These are phyloP conservation scores for Mortierella sp. DNA, from an alignment of 371 early-diverging fungal species.

Conservation along the genomic window DNA sequence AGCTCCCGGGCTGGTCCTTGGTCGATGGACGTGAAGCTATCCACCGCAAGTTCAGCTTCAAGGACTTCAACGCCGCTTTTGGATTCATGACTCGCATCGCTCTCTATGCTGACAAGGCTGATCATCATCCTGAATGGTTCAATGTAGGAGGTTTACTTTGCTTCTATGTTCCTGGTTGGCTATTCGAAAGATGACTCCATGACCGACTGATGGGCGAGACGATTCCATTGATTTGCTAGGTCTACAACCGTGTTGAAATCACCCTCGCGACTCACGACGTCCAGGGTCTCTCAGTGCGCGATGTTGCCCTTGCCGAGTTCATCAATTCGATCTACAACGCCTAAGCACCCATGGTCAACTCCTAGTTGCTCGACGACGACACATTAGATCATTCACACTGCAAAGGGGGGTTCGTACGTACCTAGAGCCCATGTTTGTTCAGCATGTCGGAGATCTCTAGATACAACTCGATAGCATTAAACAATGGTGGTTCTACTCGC, in stretches of 20 bases:
- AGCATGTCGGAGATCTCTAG: constrained; percentile 49
- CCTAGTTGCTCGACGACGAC: too few species aligned
- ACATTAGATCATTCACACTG: too few species aligned
- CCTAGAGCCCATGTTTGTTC: constrained; percentile 26
- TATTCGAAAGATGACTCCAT: background rate
- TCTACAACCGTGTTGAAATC: constrained; percentile 91
- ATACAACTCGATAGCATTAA: constrained; percentile 50
- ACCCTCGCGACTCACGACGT: constrained; percentile 93
- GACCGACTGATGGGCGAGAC: background rate
- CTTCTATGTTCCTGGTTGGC: background rate
- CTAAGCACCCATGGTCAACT: too few species aligned
- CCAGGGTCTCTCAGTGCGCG: constrained; percentile 81
- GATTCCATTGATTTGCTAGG: constrained; percentile 52
- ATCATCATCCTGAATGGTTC: constrained; percentile 97
- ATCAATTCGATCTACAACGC: constrained; percentile 63
- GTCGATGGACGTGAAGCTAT: constrained; percentile 84
- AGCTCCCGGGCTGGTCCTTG: constrained; percentile 73
- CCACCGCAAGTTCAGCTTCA: constrained; percentile 79
- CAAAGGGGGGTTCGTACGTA: background rate
- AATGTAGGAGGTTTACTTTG: constrained; percentile 64
- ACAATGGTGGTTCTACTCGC: constrained; percentile 30
- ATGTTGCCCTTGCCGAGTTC: constrained; percentile 83
- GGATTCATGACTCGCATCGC: constrained; percentile 96
- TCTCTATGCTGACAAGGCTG: constrained; percentile 87
- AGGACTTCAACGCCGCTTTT: constrained; percentile 89